Evolutionary conservation across 2,329 filamentous ascomycete genomes (phyloP), one percentile per base, ranked within the genome.

Genomic region (Hypomyces rosellus): DNA sequence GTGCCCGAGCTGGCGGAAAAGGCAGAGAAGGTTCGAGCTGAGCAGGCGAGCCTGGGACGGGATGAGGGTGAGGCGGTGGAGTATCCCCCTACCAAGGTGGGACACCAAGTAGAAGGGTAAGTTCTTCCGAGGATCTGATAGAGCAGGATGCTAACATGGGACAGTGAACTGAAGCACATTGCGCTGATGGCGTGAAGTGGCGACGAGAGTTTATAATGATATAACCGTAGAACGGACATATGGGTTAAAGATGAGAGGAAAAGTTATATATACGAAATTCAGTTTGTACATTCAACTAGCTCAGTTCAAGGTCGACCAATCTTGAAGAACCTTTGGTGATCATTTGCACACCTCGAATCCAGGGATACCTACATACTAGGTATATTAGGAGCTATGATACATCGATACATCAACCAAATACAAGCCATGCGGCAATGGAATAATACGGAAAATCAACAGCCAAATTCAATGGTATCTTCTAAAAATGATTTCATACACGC

Each of bases 31-130:
- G 65, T 81, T 3, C 65, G 76, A 36, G 69, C 66, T 2, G 68
- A 73, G 59, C 74, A 80, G 65, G 67, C 70, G 33, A 67, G 69
- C 41, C 61, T 74, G 1, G 78, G 79, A 1, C 68, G 69, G 34
- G 77, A 82, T 40, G 80, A 82, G 66, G 80, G 78, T 5, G 66
- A 69, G 6, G 72, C 71, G 57, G 66, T 65, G 0, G 61, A 65
- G 49, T 83, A 83, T 54, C 65, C 63, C 44, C 60, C 72, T 0
- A 78, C 80, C 67, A 82, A 82, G 66, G 80, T 82, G 12, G 80
- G 80, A 3, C 67, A 80, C 51, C 77, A 81, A 63, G 80, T 83
- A 13, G 72, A 81, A 56, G 71, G 70, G 77, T 80, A 56, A 59
- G 76, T 70, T 18, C 22, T 18, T 15, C 1, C 5, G 20, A 34